Base-by-base conservation (phyloP, 805 yeast species). In the Saccharomycopsis olivae region DNA sequence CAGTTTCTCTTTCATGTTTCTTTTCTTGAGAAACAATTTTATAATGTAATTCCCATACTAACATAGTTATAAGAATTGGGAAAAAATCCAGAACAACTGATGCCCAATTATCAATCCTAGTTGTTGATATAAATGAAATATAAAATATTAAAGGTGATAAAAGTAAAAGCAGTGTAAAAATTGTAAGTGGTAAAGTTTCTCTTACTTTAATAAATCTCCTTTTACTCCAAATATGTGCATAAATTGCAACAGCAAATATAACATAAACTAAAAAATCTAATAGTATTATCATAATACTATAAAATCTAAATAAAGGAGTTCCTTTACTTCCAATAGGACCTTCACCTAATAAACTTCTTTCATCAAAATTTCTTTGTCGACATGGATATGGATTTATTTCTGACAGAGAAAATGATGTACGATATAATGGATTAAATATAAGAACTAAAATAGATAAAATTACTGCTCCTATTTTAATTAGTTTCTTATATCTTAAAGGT, bases 11-110 rank as follows among this genome's bases (percentile, higher is more conserved):
- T 25, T 46, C 49, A 15, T 37, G 18, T 13, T 19, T 25, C 23
- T 31, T 39, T 33, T 46, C 44, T 14, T 27, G 20, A 5, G 27
- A 29, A 16, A 28, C 23, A 8, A 46, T 34, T 38, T 35, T 46
- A 21, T 34, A 33, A 19, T 27, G 18, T 29, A 44, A 35, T 35
- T 46, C 49, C 49, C 49, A 46, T 8, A 38, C 21, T 25, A 46
- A 27, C 6, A 39, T 39, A 19, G 32, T 39, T 5, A 44, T 35
- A 11, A 40, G 32, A 4, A 46, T 39, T 14, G 44, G 44, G 20
- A 46, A 36, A 19, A 46, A 46, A 29, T 39, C 40, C 3, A 39
- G 18, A 11, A 46, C 15, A 8, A 43, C 14, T 5, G 39, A 23
- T 6, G 43, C 38, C 44, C 47, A 46, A 20, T 41, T 38, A 31